A percentile compares a stretch with the other conserved stretches of the same genome.
These are phyloP conservation scores for Neurospora sp. DNA, from an alignment of 495 filamentous ascomycete genomes.

Conservation along the genomic window DNA sequence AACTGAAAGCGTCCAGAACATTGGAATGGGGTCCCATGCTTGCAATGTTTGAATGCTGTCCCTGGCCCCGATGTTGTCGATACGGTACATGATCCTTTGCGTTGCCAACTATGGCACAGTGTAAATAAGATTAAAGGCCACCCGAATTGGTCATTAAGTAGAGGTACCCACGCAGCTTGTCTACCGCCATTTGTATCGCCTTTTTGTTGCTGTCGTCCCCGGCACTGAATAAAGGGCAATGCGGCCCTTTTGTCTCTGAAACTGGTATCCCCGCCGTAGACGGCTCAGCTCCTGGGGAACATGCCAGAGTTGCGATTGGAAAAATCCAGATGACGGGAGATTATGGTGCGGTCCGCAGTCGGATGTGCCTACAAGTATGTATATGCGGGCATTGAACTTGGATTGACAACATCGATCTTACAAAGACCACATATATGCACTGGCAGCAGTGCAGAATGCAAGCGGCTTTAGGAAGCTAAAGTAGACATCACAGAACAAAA, in stretches of 20 bases:
- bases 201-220: neutral
- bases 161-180: neutral
- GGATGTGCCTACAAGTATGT: neutral
- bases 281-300: neutral
- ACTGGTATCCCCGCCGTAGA: neutral
- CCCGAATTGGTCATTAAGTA: neutral
- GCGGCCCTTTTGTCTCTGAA: neutral
- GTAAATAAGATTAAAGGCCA: neutral
- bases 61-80: neutral
- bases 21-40: neutral
- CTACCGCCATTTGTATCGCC: neutral
- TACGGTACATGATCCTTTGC: neutral
- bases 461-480: neutral
- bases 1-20: neutral
- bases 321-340: neutral
- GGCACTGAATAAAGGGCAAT: neutral
- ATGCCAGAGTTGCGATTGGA: neutral
- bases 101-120: neutral
- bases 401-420: neutral
- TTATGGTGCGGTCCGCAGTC: neutral
- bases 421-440: neutral
- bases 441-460: neutral
- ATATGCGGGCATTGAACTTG: neutral
- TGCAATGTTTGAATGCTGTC: neutral
- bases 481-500: neutral